phyloP scores from a whole-genome alignment of 306 rosid species.

The Cicer judaicum region DNA sequence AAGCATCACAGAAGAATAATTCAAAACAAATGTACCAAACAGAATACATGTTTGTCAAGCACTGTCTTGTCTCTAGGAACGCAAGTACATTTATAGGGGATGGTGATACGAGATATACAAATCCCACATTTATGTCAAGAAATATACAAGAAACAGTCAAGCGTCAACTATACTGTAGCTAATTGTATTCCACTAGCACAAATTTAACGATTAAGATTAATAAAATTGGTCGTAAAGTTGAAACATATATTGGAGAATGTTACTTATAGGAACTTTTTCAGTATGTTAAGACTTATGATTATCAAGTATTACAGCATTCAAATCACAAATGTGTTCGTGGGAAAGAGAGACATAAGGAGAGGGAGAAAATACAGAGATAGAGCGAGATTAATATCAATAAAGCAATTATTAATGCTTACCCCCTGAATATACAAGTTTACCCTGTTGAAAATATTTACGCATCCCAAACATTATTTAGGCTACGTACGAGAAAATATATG shows the following conservation, averaged over 20 bases:
- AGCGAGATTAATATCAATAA: background rate
- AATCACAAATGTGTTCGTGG: background rate
- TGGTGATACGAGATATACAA: conserved; percentile 1
- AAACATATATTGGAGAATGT: too few species aligned
- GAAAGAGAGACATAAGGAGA: too few species aligned
- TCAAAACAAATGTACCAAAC: conserved; percentile 6
- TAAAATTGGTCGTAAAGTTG: too few species aligned
- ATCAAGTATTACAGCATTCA: conserved; percentile 25
- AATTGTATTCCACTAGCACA: conserved; percentile 2
- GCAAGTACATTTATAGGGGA: background rate
- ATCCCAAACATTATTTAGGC: conserved; percentile 7
- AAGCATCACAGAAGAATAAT: conserved; percentile 20
- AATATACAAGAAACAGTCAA: conserved; percentile 10
- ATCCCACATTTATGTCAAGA: background rate
- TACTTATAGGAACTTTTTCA: too few species aligned
- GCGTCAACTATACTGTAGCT: background rate
- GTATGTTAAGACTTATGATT: too few species aligned
- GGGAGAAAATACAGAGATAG: background rate
- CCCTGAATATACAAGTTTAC: conserved; percentile 9
- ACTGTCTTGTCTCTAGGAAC: conserved; percentile 6
- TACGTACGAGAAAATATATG: conserved; percentile 9
- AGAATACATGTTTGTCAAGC: conserved; percentile 8
- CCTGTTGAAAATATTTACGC: conserved; percentile 17
- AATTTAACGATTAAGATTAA: too few species aligned
- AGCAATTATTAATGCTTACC: background rate